These are phyloP conservation scores for Scutellaria baicalensis DNA, from an alignment of 257 asterid species.

Conservation along the genomic window DNA sequence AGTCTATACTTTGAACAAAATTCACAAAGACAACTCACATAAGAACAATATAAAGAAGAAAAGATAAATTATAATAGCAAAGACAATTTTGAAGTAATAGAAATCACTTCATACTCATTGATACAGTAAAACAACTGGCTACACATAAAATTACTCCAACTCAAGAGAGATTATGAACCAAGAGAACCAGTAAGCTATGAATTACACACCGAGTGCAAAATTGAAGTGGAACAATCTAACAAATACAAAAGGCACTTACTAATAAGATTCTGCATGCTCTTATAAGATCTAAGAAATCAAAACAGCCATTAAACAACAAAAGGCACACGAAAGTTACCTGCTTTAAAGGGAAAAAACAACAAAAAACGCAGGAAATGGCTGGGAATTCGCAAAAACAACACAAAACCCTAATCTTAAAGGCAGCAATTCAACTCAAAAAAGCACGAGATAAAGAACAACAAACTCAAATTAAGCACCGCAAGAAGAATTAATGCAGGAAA, in stretches of 20 bases:
- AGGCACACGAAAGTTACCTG: neutral
- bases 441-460: neutral
- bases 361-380: neutral
- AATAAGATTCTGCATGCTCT: neutral
- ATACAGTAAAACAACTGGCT: neutral
- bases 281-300: constrained; percentile 1
- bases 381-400: neutral
- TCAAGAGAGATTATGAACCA: neutral
- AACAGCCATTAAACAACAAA: neutral
- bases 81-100: neutral
- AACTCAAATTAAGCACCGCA: neutral
- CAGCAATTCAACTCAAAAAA: neutral
- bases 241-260: neutral
- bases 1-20: neutral
- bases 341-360: neutral
- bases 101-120: neutral
- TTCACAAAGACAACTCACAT: neutral
- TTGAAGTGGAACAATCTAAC: neutral
- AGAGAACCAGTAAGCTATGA: neutral
- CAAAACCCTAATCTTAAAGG: constrained; percentile 41
- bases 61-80: neutral
- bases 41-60: neutral
- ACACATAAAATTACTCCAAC: neutral
- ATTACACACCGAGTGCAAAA: neutral
- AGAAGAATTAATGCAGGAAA: neutral